phyloP scores from a whole-genome alignment of 2,329 filamentous ascomycete genomes.

The Ophiostoma ulmi region DNA sequence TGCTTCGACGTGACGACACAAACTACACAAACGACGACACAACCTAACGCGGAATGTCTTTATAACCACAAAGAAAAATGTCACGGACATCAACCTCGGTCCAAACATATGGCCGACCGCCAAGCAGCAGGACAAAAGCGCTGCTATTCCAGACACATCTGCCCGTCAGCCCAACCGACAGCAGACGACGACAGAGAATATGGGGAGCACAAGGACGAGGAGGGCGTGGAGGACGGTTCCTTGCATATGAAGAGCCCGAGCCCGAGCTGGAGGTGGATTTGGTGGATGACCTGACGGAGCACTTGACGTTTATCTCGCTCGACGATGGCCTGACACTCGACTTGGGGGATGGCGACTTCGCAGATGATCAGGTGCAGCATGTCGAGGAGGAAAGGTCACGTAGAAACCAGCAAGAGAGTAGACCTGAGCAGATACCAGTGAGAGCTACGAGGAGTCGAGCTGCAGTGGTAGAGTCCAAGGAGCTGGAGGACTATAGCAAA shows the following conservation, averaged over 20 bases:
- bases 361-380: background rate
- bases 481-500: background rate
- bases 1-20: background rate
- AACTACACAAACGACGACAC: background rate
- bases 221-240: background rate
- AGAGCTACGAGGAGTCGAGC: background rate
- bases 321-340: constrained; percentile 18
- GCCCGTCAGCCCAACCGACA: constrained; percentile 46
- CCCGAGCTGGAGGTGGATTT: constrained; percentile 22
- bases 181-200: constrained; percentile 18
- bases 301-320: constrained; percentile 26
- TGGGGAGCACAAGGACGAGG: background rate
- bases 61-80: constrained; percentile 36
- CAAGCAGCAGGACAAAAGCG: constrained; percentile 41
- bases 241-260: constrained; percentile 22
- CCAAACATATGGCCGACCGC: constrained; percentile 46
- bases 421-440: background rate
- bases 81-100: constrained; percentile 38
- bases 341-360: background rate
- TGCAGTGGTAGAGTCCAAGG: background rate
- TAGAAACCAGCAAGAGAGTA: background rate
- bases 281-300: constrained; percentile 29
- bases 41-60: background rate
- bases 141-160: constrained; percentile 49
- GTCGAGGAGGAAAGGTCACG: background rate